Base-by-base conservation (phyloP, 139 green algal species). In the Chlorella sp. region DNA sequence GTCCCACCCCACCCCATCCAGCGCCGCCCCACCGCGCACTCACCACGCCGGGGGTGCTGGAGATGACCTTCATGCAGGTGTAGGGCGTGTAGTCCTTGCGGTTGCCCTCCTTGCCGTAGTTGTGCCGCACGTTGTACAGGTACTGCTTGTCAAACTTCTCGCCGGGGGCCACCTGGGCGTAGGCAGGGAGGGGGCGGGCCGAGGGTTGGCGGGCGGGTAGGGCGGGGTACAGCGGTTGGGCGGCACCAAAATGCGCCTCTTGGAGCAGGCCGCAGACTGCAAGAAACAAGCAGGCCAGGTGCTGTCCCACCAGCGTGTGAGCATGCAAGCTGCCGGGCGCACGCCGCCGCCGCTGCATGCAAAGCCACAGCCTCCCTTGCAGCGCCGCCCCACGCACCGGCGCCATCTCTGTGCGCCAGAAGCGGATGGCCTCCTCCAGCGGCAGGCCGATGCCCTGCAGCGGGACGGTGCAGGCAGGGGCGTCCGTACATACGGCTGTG, bases 81-180 rank as follows among this genome's bases (percentile, higher is more conserved):
- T 96, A 93, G 80, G 97, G 94, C 1, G 93, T 97, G 92, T 97
- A 99, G 89, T 99, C 94, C 36, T 91, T 88, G 38, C 96, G 91
- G 88, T 98, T 98, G 76, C 97, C 97, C 93, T 99, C 97, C 89
- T 98, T 96, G 38, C 77, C 97, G 85, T 98, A 99, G 85, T 98
- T 98, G 92, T 99, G 93, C n/a, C 97, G 92, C 30, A 99, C 91
- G 86, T 94, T 95, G 93, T 99, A 99, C 28, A 94, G 88, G 90
- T 99, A 98, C 86, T 98, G 86, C 93, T 99, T 99, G 79, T 99
- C 93, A 80, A 99, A 99, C 81, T 96, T 94, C 41, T 99, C 97
- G 1, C 70, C 90, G 4, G 91, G 72, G 41, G 82, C 75, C 32
- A 88, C 85, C 24, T 88, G 82, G 64, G 26, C 20, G 16, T 13